Evolutionary conservation across 1,139 yeast species (phyloP).

Genomic region (Candida tropicalis): DNA sequence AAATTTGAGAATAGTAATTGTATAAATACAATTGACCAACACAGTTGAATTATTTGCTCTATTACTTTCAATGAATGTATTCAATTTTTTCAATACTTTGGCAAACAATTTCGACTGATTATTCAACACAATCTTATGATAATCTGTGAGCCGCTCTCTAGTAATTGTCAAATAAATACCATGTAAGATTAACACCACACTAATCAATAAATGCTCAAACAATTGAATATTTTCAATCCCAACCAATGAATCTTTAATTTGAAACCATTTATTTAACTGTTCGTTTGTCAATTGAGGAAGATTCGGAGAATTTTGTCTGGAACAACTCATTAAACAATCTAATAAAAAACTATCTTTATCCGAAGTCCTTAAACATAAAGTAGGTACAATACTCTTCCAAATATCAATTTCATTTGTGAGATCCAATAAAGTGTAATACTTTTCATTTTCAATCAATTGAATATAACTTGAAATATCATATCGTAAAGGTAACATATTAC

Average conservation of each 20-base stretch:
- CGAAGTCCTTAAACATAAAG: slow-evolving; percentile 28
- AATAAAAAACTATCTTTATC: slow-evolving; percentile 26
- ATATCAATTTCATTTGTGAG: slow-evolving; percentile 39
- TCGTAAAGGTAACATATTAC: slow-evolving; percentile 1
- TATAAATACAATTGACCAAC: slow-evolving; percentile 31
- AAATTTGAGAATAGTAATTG: slow-evolving; percentile 34
- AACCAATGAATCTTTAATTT: slow-evolving; percentile 8
- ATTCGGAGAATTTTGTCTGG: slow-evolving; percentile 21
- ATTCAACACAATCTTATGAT: slow-evolving; percentile 24
- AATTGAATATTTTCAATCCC: not conserved
- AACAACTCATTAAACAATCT: slow-evolving; percentile 36
- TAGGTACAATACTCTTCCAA: slow-evolving; percentile 45
- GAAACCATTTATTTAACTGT: slow-evolving; percentile 32
- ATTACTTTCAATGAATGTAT: slow-evolving; percentile 14
- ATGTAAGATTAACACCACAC: slow-evolving; percentile 31
- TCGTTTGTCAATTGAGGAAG: slow-evolving; percentile 9
- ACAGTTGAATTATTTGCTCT: slow-evolving; percentile 22
- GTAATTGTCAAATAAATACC: slow-evolving; percentile 20
- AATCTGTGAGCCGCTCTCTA: slow-evolving; percentile 14
- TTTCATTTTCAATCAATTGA: slow-evolving; percentile 33
- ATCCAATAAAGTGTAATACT: slow-evolving; percentile 44
- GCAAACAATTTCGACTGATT: slow-evolving; percentile 39
- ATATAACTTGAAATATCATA: slow-evolving; percentile 18
- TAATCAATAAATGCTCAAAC: slow-evolving; percentile 30
- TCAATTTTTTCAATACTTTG: slow-evolving; percentile 26